Base-by-base conservation (phyloP, 2,329 filamentous ascomycete species). In the Claviceps cyperi region DNA sequence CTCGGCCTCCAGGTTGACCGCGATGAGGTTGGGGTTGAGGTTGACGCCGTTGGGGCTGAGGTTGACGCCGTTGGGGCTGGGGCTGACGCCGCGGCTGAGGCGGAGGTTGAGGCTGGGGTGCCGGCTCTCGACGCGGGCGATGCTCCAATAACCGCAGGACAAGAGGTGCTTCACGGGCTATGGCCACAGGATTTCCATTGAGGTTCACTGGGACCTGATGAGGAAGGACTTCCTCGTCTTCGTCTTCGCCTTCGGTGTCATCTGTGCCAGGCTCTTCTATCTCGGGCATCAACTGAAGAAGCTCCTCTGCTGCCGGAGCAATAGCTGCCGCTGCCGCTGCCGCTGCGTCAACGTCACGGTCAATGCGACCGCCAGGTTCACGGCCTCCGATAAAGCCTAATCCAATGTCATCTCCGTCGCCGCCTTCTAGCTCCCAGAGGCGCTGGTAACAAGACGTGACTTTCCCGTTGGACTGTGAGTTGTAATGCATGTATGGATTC, bases 401-500 rank as follows among this genome's bases (percentile, higher is more conserved):
- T 3, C 69, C 74, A 45, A 75, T 70, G 47, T 76, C 72, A 47
- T 70, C 69, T 3, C 77, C 79, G 57, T 96, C 89, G 0, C 90
- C 90, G 44, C 77, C 80, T 64, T 94, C 87, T 22, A 94, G 69
- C 60, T 95, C 92, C 89, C 90, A 97, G 2, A 98, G 71, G 4
- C 87, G 81, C 74, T 86, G 84, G 60, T 84, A 94, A 62, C 92
- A 98, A 11, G 71, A 71, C 1, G 80, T 85, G 35, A 69, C 58
- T 43, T 66, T 66, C 1, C 72, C 74, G 41, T 61, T 62, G 15
- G 76, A 72, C 48, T 70, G 67, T 28, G 79, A 74, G 61, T 95
- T 95, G 70, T 90, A 98, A 64, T 98, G 92, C 50, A 75, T 69
- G 61, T 97, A 97, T 1, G 90, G 90, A 57, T 95, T 92, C 17